Evolutionary conservation across 257 asterid genomes (phyloP).

Genomic region (Leonotis leonurus): DNA sequence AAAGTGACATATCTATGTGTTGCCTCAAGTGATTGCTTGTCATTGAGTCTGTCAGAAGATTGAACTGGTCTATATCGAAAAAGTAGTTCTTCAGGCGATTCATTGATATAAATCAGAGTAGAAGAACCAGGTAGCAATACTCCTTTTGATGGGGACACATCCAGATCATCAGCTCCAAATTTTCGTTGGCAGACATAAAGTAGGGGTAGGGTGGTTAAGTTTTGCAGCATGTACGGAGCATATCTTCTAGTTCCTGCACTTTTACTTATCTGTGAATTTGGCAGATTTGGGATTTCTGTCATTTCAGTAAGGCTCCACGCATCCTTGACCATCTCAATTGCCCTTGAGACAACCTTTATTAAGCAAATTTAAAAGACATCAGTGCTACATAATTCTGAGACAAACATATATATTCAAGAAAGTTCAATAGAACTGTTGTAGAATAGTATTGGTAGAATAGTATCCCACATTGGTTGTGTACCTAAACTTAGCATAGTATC

Average conservation of each 20-base stretch:
- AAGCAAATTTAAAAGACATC: conserved; percentile 14
- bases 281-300: conserved; percentile 30
- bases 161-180: conserved; percentile 47
- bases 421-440: too few species aligned
- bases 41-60: conserved; percentile 58
- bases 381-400: conserved; percentile 15
- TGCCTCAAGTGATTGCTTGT: conserved; percentile 55
- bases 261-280: conserved; percentile 36
- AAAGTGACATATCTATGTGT: conserved; percentile 68
- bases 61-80: conserved; percentile 51
- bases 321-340: conserved; percentile 58
- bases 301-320: conserved; percentile 37
- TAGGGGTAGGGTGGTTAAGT: conserved; percentile 80
- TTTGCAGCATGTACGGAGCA: conserved; percentile 88
- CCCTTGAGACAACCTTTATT: conserved; percentile 64
- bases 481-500: too few species aligned
- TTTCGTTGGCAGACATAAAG: conserved; percentile 45
- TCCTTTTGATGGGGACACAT: conserved; percentile 48
- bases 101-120: conserved; percentile 60
- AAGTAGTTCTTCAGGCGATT: conserved; percentile 65
- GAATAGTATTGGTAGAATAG: too few species aligned
- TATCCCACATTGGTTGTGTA: too few species aligned
- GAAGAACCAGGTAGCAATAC: conserved; percentile 74
- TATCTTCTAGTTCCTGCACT: conserved; percentile 51
- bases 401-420: neutral